Base-by-base conservation (phyloP, 371 early-diverging fungal genomes). In the Apophysomyces trapeziformis region DNA sequence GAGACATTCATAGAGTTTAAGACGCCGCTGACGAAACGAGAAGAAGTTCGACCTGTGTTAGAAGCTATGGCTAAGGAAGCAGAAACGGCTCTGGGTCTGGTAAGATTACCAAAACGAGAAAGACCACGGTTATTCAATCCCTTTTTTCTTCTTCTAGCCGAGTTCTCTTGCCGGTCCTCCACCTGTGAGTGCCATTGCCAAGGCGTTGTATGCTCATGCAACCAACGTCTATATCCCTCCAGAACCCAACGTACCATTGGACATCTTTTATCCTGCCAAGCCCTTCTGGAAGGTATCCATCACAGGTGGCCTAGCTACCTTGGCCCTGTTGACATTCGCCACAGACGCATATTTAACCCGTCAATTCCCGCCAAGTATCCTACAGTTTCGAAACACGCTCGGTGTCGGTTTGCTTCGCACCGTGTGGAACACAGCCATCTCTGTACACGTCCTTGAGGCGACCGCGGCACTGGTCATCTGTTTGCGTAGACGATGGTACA, bases 11-110 rank as follows among this genome's bases (percentile, higher is more conserved):
- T 79, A 21, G 63, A 64, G 3, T 82, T 78, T 44, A 61, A 74
- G 26, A 64, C 68, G 16, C 80, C 80, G 14, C 58, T 79, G 21
- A 64, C 72, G 32, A 76, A 75, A 43, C 64, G 80, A 56, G 74
- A 79, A 57, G 72, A 82, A 6, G 75, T 82, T 38, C 71, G 83
- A n/a, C 70, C 74, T 11, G 78, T 79, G 2, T 63, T 82, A 36
- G 78, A 82, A 67, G 68, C 37, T 8, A 82, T 82, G 83, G 83
- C 80, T 11, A 75, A 77, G 56, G 83, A 82, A 69, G 80, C 83
- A 7, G 83, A 82, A 54, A 57, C 43, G 35, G 78, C 79, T 2
- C 57, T 82, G 16, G 82, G 79, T 16, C 56, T 77, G 65, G 77
- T 77, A 77, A 65, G 63, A 54, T 39, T 3, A 8, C 26, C n/a